These are phyloP conservation scores for Dendrobium nobile DNA, from an alignment of 106 monocot species.

Conservation along the genomic window DNA sequence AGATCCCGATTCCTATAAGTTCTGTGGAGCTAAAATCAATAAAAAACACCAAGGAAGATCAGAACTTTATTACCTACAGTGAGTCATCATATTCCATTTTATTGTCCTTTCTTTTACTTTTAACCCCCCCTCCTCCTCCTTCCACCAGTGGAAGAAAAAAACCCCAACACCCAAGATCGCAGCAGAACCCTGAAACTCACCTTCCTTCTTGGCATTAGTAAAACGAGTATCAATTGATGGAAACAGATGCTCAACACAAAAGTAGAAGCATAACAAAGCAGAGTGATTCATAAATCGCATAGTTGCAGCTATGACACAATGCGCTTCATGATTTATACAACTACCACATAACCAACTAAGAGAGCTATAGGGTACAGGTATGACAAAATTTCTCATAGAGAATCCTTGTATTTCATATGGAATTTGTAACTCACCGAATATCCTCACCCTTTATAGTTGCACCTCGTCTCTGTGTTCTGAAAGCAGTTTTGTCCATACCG, in stretches of 20 bases:
- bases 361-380: not conserved
- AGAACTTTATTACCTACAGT: not conserved
- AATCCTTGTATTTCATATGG: not conserved
- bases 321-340: not conserved
- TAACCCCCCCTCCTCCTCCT: not conserved
- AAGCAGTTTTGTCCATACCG: conserved; percentile 72
- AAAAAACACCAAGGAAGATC: not conserved
- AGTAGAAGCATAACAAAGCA: not conserved
- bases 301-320: not conserved
- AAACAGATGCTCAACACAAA: not conserved
- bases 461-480: conserved; percentile 52
- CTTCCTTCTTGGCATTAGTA: not conserved
- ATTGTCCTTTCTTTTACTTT: not conserved
- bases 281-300: not conserved
- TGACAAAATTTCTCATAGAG: not conserved
- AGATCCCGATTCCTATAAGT: not conserved
- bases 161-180: not conserved
- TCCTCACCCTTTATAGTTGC: conserved; percentile 83
- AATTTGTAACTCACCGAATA: conserved; percentile 57
- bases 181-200: not conserved
- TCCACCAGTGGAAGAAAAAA: not conserved
- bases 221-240: not conserved
- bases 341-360: not conserved
- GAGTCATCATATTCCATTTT: not conserved
- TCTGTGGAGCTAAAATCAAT: not conserved